These are phyloP conservation scores for Penstemon barbatus DNA, from an alignment of 257 asterid genomes.

Conservation along the genomic window DNA sequence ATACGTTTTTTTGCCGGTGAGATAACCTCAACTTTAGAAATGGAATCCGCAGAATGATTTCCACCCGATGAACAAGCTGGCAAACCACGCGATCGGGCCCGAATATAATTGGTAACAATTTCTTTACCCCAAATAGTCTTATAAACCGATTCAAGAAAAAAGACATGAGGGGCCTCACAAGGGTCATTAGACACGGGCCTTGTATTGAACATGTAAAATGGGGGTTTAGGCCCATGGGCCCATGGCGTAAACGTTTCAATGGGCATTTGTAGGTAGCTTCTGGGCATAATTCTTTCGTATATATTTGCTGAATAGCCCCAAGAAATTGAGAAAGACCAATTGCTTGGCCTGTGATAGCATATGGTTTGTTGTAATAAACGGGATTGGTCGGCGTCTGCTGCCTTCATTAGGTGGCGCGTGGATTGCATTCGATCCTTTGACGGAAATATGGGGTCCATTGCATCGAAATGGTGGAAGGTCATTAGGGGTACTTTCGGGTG, in stretches of 20 bases:
- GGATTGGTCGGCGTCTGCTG: constrained; percentile 52
- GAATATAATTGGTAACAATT: constrained; percentile 28
- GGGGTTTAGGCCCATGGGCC: constrained; percentile 31
- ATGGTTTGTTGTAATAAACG: constrained; percentile 57
- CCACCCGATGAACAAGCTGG: constrained; percentile 33
- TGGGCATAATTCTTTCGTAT: constrained; percentile 45
- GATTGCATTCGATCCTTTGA: constrained; percentile 41
- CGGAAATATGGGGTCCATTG: constrained; percentile 55
- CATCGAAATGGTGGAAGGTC: constrained; percentile 61
- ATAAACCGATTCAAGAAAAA: constrained; percentile 40
- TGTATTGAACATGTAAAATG: constrained; percentile 55
- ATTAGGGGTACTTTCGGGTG: constrained; percentile 53
- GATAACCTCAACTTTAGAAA: constrained; percentile 33
- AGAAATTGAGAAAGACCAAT: constrained; percentile 52
- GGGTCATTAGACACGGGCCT: constrained; percentile 35
- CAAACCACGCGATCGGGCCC: constrained; percentile 34
- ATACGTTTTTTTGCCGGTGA: constrained; percentile 30
- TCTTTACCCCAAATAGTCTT: neutral
- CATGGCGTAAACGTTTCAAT: constrained; percentile 50
- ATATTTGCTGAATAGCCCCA: constrained; percentile 60
- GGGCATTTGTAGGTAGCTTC: constrained; percentile 52
- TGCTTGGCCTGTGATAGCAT: constrained; percentile 41
- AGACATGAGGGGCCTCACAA: constrained; percentile 57
- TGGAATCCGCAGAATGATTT: constrained; percentile 45
- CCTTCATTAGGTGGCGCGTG: constrained; percentile 61